A percentile compares a stretch with the other conserved stretches of the same genome.
Evolutionary conservation across 805 yeast species (phyloP).

Genomic region (Lachancea kluyveri): DNA sequence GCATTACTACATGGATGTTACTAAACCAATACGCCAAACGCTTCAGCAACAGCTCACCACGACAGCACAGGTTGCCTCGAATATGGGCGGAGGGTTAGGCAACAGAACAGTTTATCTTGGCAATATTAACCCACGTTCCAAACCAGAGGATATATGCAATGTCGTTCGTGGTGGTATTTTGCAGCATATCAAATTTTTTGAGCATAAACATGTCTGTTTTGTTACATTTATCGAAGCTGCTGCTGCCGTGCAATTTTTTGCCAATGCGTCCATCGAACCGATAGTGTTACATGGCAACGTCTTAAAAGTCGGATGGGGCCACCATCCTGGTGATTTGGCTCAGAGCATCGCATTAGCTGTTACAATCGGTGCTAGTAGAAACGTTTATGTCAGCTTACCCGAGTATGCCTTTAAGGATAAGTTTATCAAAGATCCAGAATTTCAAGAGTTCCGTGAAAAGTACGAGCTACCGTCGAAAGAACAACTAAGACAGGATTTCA

Average conservation of each 20-base stretch:
- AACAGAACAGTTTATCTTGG: conserved; percentile 70
- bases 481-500: conserved; percentile 52
- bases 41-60: conserved; percentile 24
- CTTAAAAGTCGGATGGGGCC: conserved; percentile 66
- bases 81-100: conserved; percentile 33
- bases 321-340: conserved; percentile 57
- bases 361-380: conserved; percentile 70
- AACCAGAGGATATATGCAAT: conserved; percentile 69
- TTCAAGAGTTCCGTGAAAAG: conserved; percentile 23
- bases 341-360: conserved; percentile 55
- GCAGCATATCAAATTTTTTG: conserved; percentile 48
- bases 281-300: conserved; percentile 56
- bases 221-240: conserved; percentile 60
- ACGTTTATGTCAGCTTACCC: conserved; percentile 62
- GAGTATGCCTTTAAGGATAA: conserved; percentile 36
- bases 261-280: conserved; percentile 52
- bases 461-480: conserved; percentile 40
- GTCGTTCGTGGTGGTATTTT: conserved; percentile 72
- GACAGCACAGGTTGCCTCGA: conserved; percentile 25
- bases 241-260: conserved; percentile 61
- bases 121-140: conserved; percentile 56
- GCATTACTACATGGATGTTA: conserved; percentile 16
- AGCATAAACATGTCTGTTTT: conserved; percentile 56
- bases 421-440: conserved; percentile 27
- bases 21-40: conserved; percentile 25